Percentiles rank a stretch among this genome's conserved stretches.
Evolutionary conservation across 345 rosid genomes (phyloP).

Genomic region (Cardamine chenopodiifolia): DNA sequence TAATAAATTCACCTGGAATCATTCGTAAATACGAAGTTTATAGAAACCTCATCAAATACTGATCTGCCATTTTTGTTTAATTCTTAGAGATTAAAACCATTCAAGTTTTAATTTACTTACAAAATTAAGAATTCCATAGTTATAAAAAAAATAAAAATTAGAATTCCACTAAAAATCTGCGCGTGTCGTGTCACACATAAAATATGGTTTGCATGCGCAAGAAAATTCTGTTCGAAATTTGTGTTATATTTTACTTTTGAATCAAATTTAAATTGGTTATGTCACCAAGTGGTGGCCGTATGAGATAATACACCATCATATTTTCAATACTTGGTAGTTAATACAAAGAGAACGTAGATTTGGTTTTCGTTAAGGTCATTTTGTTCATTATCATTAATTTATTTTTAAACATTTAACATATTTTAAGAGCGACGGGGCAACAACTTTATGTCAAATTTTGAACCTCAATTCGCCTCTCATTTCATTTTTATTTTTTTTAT

Average conservation of each 20-base stretch:
- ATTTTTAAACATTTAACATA: conserved; percentile 21
- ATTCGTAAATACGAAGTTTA: not conserved
- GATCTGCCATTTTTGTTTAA: not conserved
- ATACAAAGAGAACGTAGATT: conserved; percentile 24
- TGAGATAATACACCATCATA: conserved; percentile 8
- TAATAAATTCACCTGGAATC: not conserved
- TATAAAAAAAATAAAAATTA: too few relatives aligned
- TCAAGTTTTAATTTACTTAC: not conserved
- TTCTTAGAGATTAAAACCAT: not conserved
- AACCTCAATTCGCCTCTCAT: not conserved
- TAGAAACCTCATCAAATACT: too few relatives aligned
- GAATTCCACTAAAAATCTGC: conserved; percentile 14
- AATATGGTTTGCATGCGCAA: too few relatives aligned
- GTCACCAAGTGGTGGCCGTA: conserved; percentile 37
- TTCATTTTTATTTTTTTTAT: too few relatives aligned
- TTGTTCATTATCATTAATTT: conserved; percentile 27
- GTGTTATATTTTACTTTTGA: conserved; percentile 2
- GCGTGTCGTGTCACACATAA: conserved; percentile 2
- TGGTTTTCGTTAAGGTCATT: conserved; percentile 42
- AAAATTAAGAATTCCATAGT: too few relatives aligned
- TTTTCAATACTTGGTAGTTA: not conserved
- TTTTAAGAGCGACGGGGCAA: conserved; percentile 30
- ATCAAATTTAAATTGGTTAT: conserved; percentile 4
- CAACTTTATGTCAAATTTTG: conserved; percentile 35
- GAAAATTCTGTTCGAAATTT: conserved; percentile 4